Evolutionary conservation across 345 rosid genomes (phyloP).

Genomic region (Hevea brasiliensis): DNA sequence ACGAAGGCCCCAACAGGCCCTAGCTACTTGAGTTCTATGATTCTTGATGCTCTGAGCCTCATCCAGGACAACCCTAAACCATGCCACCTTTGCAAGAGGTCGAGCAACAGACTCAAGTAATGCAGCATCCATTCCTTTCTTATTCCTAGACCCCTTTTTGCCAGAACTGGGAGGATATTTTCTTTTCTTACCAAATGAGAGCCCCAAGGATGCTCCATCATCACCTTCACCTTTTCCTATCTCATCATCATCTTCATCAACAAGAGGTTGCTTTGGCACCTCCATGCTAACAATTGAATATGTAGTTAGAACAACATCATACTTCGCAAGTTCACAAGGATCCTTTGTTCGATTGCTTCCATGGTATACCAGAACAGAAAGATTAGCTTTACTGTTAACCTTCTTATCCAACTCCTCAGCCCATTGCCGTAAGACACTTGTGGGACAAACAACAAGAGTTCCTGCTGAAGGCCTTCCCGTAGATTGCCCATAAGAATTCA

Average conservation of each 20-base stretch:
- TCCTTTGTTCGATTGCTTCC: slow-evolving; percentile 90
- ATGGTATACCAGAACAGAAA: slow-evolving; percentile 83
- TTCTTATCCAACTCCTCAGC: slow-evolving; percentile 76
- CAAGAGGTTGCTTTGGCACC: slow-evolving; percentile 87
- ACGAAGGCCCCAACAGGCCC: slow-evolving; percentile 99
- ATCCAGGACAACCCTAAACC: slow-evolving; percentile 96
- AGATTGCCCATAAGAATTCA: slow-evolving; percentile 30
- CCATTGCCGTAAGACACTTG: slow-evolving; percentile 97
- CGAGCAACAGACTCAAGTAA: slow-evolving; percentile 55
- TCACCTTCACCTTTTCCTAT: slow-evolving; percentile 44
- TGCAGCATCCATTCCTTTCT: slow-evolving; percentile 46
- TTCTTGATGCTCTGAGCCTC: slow-evolving; percentile 99
- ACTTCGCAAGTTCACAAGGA: slow-evolving; percentile 75
- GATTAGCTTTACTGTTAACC: slow-evolving; percentile 63
- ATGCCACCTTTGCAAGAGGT: slow-evolving; percentile 86
- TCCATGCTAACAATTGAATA: slow-evolving; percentile 96
- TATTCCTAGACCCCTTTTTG: slow-evolving; percentile 53
- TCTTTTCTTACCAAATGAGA: slow-evolving; percentile 53
- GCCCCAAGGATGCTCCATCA: slow-evolving; percentile 33
- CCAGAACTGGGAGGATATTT: slow-evolving; percentile 52
- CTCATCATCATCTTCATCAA: slow-evolving; percentile 60
- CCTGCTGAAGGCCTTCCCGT: slow-evolving; percentile 92
- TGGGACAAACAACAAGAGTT: slow-evolving; percentile 96
- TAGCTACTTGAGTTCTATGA: slow-evolving; percentile 91
- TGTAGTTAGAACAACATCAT: slow-evolving; percentile 93